Base-by-base conservation (phyloP, 345 rosid genomes). In the Aquilaria malaccensis region DNA sequence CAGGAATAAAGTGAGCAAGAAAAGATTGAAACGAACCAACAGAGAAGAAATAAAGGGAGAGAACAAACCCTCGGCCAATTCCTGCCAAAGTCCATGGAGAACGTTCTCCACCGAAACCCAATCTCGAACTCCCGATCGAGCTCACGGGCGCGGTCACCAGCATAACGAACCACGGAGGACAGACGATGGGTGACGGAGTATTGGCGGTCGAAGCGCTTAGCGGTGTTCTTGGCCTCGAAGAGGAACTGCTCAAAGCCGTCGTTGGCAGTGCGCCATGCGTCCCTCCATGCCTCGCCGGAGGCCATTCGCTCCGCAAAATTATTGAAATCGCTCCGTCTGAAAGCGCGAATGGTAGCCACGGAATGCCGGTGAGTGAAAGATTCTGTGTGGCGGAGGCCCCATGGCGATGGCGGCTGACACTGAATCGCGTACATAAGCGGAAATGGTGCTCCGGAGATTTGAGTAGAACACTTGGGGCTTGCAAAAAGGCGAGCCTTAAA, bases 181-280 rank as follows among this genome's bases (percentile, higher is more conserved):
- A 93, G 50, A 0, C 85, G 84, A 53, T 83, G 83, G n/a, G 95
- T 77, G 51, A 93, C 79, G 31, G 96, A 71, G 85, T 89, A 93
- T 33, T 75, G 80, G 15, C 93, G 84, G 75, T 93, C 94, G 30
- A 87, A 59, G 50, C 96, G 84, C 75, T 89, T 89, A 7, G 93
- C 88, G 9, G 91, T 74, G 67, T 89, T 93, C 84, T 80, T 80
- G 12, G 98, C 84, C 70, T 93, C 98, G 37, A 81, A 93, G 10
- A 89, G 58, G 56, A 93, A 71, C 62, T 69, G 85, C 78, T 93
- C 98, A 63, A 93, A 82, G 30, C 97, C 84, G 64, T 87, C 89
- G 72, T 93, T 93, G 51, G 97, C 90, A 13, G 67, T 75, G 6
- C 91, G 77, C 98, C 98, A 92, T 2, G 91, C 93, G 51, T 85